Base-by-base conservation (phyloP, 176 grass and related monocot genomes). In the Carex parvula region DNA sequence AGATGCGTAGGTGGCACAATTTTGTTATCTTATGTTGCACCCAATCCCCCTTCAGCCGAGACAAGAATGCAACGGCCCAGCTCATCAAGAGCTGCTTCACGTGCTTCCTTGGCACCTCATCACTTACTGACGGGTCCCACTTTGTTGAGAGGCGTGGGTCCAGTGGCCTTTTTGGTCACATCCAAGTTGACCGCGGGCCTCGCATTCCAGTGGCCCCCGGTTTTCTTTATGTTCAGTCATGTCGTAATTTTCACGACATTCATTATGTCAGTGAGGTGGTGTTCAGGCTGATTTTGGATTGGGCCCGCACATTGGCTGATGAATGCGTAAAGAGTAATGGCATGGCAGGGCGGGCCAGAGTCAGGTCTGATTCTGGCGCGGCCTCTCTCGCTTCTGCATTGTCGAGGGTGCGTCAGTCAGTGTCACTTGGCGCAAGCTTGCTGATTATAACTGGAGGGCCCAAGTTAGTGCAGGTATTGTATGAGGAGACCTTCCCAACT, bases 71-170 rank as follows among this genome's bases (percentile, higher is more conserved):
- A 13, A 60, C 93, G 17, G 82, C 76, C 64, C 88, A 97, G 72
- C 82, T 97, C 66, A 97, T 97, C 54, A 90, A 87, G 81, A 94
- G 91, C 72, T 94, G 94, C 79, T 97, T 97, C 88, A 87, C 90
- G 32, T 92, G 84, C 64, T 97, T 97, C 71, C 88, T 97, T 70
- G 89, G 86, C 30, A 79, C 87, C 70, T 70, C 65, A 35, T 60
- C 85, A 42, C 52, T 86, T 72, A 83, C 71, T 70, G 84, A 78
- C 5, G 53, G 73, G 20, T 88, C 86, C 59, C 81, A 70, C 64
- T 87, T 88, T 68, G 48, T 58, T 50, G 53, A 48, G 12, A 79
- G 69, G 41, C 79, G 84, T 79, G 93, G 90, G 73, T 83, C 90
- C 10, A 42, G 35, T 46, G 85, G 84, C 29, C 85, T 95, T 52